Conservation (phyloP, 163 green algal genomes). For the Botryococcus braunii region DNA sequence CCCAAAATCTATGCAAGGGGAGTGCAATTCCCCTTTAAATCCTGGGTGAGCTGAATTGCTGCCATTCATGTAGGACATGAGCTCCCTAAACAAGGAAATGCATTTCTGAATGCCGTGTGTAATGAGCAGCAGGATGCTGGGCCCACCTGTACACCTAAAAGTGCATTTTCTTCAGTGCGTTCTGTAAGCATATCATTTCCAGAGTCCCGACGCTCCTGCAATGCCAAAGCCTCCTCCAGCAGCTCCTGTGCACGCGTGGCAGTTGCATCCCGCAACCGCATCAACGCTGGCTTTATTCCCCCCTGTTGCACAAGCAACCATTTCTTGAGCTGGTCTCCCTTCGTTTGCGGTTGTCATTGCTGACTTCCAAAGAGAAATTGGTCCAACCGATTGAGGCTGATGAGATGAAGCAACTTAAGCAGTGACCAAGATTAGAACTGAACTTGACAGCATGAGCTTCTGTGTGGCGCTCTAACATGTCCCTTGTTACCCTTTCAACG, state of each 20-base stretch:
- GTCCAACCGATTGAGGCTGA: background rate
- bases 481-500: too few relatives aligned
- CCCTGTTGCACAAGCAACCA: slow-evolving; percentile 9
- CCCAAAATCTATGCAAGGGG: too few relatives aligned
- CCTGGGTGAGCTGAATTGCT: too few relatives aligned
- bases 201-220: slow-evolving; percentile 42
- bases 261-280: slow-evolving; percentile 46
- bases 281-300: slow-evolving; percentile 31
- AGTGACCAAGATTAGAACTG: background rate
- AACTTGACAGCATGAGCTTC: background rate
- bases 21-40: too few relatives aligned
- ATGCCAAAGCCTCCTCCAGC: slow-evolving; percentile 43
- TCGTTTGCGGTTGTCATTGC: background rate
- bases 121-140: background rate
- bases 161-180: slow-evolving; percentile 37
- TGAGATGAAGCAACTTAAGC: background rate
- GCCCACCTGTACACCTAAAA: slow-evolving; percentile 29
- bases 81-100: background rate
- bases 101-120: background rate
- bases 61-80: background rate
- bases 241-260: slow-evolving; percentile 38
- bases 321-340: background rate
- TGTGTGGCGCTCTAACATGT: background rate
- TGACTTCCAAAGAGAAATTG: background rate
- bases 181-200: slow-evolving; percentile 39